phyloP scores from a whole-genome alignment of 1,284 basidiomycete species.

The Ustilago nuda region DNA sequence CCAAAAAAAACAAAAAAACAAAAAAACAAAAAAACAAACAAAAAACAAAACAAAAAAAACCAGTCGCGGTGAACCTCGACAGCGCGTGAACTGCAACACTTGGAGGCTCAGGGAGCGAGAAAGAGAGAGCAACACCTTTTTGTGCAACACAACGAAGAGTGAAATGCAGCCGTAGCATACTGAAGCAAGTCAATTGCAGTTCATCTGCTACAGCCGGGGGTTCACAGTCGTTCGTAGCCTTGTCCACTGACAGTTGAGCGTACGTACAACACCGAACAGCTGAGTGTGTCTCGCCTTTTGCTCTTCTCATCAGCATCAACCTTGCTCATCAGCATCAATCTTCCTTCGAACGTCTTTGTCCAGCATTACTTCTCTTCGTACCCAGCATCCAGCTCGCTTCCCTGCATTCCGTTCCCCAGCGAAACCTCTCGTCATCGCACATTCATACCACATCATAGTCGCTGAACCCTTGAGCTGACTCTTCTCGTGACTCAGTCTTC shows the following conservation, averaged over 20 bases:
- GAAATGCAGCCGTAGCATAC: not conserved
- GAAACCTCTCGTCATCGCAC: not conserved
- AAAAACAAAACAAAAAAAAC: too few species aligned
- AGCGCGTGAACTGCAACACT: slow-evolving; percentile 11
- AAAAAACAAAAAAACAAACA: too few species aligned
- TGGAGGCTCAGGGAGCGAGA: not conserved
- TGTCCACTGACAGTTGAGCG: not conserved
- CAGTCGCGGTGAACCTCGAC: slow-evolving; percentile 3
- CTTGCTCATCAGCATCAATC: not conserved
- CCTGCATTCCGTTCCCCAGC: not conserved
- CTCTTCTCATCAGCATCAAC: not conserved
- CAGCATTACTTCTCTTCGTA: not conserved
- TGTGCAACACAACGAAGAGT: slow-evolving; percentile 7
- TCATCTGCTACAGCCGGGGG: slow-evolving; percentile 1
- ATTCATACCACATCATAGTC: not conserved
- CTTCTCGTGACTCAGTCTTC: not conserved
- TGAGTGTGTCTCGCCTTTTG: not conserved
- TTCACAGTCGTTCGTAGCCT: not conserved
- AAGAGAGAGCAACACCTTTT: slow-evolving; percentile 19
- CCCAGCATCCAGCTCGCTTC: not conserved
- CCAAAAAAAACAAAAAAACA: too few species aligned
- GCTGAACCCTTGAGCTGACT: not conserved
- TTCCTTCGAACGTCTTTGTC: not conserved
- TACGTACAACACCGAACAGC: not conserved
- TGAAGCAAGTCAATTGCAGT: not conserved